Evolutionary conservation across 192 early-diverging fungal species (phyloP).

Genomic region (Dissophora ornata): DNA sequence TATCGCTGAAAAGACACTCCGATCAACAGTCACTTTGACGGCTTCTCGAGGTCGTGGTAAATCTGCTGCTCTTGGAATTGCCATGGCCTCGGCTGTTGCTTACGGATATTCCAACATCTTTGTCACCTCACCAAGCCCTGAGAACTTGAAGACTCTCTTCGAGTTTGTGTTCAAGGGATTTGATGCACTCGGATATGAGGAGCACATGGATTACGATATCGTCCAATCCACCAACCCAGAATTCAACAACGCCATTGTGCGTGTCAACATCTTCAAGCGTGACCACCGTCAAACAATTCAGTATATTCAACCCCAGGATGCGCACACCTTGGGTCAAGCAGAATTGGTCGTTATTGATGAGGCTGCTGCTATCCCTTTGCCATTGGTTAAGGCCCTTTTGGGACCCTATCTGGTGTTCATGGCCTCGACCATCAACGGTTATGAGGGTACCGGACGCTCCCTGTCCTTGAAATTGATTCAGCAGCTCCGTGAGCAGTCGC

Average conservation of each 20-base stretch:
- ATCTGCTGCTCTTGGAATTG: conserved; percentile 94
- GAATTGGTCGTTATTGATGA: conserved; percentile 99
- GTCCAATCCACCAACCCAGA: conserved; percentile 97
- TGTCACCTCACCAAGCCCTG: conserved; percentile 96
- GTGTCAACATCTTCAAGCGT: conserved; percentile 92
- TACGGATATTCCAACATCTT: conserved; percentile 99
- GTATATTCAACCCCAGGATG: conserved; percentile 98
- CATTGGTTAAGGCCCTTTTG: conserved; percentile 89
- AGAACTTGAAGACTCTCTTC: conserved; percentile 98
- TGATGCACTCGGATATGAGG: conserved; percentile 97
- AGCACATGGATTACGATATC: conserved; percentile 99
- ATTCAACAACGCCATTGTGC: conserved; percentile 94
- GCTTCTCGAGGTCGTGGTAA: conserved; percentile 98
- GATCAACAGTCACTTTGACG: conserved; percentile 92
- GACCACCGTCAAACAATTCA: conserved; percentile 98
- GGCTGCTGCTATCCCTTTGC: conserved; percentile 97
- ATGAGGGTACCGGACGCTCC: conserved; percentile 98
- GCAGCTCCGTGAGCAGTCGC: conserved; percentile 93
- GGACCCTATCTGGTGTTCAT: conserved; percentile 98
- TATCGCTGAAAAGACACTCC: conserved; percentile 93
- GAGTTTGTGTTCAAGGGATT: conserved; percentile 99
- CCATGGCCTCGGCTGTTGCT: conserved; percentile 94
- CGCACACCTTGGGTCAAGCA: conserved; percentile 92
- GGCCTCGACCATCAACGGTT: conserved; percentile 99
- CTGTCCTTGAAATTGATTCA: conserved; percentile 95